Evolutionary conservation across 345 rosid genomes (phyloP).

Genomic region (Erodium maritimum): DNA sequence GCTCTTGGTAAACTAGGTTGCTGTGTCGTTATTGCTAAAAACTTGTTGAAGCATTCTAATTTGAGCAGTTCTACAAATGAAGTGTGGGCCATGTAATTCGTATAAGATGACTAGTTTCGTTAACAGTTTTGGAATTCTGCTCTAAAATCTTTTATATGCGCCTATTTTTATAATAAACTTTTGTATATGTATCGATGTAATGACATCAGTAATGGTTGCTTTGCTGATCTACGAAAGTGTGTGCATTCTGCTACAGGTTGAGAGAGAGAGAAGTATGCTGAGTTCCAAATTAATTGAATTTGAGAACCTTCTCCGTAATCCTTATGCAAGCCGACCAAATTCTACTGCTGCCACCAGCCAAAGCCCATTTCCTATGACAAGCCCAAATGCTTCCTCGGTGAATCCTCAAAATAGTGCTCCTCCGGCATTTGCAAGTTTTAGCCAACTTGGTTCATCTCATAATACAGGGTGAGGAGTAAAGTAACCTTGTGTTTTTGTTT

Average conservation of each 20-base stretch:
- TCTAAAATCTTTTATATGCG: no score
- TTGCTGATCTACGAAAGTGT: background rate
- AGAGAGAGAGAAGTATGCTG: slow-evolving; percentile 57
- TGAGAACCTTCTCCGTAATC: slow-evolving; percentile 45
- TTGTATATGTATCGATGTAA: background rate
- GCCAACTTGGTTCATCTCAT: slow-evolving; percentile 15
- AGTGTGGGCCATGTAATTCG: no score
- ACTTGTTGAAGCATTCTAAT: no score
- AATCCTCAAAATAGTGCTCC: slow-evolving; percentile 29
- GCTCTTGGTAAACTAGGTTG: background rate
- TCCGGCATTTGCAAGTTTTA: slow-evolving; percentile 37
- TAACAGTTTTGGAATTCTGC: no score
- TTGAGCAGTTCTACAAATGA: no score
- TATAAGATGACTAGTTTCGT: no score
- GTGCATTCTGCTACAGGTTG: slow-evolving; percentile 38
- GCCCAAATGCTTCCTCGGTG: slow-evolving; percentile 23
- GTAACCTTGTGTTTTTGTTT: no score
- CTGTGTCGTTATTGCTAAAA: background rate
- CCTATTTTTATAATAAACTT: no score
- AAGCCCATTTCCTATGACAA: slow-evolving; percentile 19
- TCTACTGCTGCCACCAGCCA: slow-evolving; percentile 14
- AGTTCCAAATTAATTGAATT: slow-evolving; percentile 53
- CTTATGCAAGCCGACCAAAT: slow-evolving; percentile 31
- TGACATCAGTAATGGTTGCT: background rate
- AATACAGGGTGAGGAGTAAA: background rate